Evolutionary conservation across 768 basidiomycete species (phyloP), one percentile per base, ranked within the genome.

Genomic region (Suillus sp.): DNA sequence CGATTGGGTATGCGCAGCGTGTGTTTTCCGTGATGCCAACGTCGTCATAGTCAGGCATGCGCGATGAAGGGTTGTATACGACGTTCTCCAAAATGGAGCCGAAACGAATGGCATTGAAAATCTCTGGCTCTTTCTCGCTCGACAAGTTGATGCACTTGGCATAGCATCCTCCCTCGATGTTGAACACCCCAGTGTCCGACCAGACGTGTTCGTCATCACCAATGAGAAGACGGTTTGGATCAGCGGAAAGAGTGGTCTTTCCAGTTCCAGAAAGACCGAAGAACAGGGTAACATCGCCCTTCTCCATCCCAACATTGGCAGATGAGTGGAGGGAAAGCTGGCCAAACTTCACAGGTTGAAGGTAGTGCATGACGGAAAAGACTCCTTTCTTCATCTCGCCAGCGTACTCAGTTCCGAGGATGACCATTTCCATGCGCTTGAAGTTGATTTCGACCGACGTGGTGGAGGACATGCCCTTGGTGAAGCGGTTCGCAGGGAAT

Each of bases 331-430:
- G 87, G 27, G 95, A 97, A 60, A 99, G 86, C 76, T 98, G 95
- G 59, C 95, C 95, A 73, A 97, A 99, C 76, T 97, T 99, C 83
- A 99, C 90, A 7, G 97, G 97, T 82, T 96, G 95, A 65, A 99
- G 85, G 78, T 99, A 99, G 80, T 99, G 96, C 96, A 99, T 99
- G 70, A 99, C 95, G 50, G 92, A 94, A 83, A 99, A 99, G 76
- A 99, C 93, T 73, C 97, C 97, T 87, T 99, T 99, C 83, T 99
- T 99, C 97, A 99, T 99, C 83, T 99, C 95, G 58, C 95, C 95
- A 35, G 95, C 95, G 73, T 98, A 98, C 75, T 98, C 95, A 32
- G 95, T 96, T 61, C 93, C 96, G 70, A 99, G 93, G 73, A 99
- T 99, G 72, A 99, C 96, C 97, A 99, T 99, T 79, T 99, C 97